These are phyloP conservation scores for Lipomyces mesembrius DNA, from an alignment of 805 yeast genomes.

Conservation along the genomic window DNA sequence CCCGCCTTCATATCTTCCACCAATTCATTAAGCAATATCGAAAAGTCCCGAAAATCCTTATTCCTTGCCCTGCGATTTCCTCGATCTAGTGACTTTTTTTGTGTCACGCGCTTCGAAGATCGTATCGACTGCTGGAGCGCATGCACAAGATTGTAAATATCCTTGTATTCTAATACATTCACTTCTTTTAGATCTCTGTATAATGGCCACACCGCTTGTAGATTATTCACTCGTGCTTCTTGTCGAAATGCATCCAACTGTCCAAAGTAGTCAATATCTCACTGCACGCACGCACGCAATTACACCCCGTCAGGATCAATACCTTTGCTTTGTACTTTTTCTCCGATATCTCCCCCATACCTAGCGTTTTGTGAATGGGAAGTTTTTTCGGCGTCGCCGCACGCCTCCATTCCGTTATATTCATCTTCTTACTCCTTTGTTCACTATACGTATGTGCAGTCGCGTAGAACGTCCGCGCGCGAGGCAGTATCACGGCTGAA, in stretches of 20 bases:
- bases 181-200: background rate
- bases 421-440: background rate
- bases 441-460: background rate
- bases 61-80: conserved; percentile 5
- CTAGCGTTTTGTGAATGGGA: background rate
- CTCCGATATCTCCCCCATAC: background rate
- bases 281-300: too few species aligned
- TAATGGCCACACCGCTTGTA: conserved; percentile 11
- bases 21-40: background rate
- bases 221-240: conserved; percentile 2
- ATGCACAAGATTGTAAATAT: background rate
- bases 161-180: background rate
- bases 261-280: background rate
- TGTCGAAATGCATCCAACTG: background rate
- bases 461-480: background rate
- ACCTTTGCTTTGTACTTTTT: background rate
- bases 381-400: background rate
- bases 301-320: background rate
- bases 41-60: background rate
- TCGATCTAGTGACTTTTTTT: background rate
- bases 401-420: background rate
- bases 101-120: background rate
- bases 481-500: background rate
- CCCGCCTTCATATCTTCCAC: conserved; percentile 1
- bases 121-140: background rate